Evolutionary conservation across 2,329 filamentous ascomycete genomes (phyloP).

Genomic region (Pseudopyricularia javanii): DNA sequence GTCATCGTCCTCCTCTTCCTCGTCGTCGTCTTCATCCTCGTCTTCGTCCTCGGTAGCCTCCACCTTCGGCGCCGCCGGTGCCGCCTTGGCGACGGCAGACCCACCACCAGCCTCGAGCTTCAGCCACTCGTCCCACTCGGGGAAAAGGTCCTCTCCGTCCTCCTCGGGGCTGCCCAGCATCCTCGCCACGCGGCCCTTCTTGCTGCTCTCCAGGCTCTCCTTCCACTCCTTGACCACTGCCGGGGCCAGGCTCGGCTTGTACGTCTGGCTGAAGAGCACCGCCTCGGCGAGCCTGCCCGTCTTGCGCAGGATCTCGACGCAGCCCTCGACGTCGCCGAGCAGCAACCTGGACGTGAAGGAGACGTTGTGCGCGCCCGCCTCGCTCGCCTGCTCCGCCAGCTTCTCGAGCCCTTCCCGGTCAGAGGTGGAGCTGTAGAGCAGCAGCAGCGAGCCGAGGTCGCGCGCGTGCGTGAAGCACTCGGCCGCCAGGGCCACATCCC

Average conservation of each 20-base stretch:
- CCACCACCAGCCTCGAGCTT: slow-evolving; percentile 64
- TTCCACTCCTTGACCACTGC: slow-evolving; percentile 71
- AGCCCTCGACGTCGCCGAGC: slow-evolving; percentile 68
- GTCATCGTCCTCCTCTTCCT: slow-evolving; percentile 4
- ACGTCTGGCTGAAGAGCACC: slow-evolving; percentile 86
- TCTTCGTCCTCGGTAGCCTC: slow-evolving; percentile 14
- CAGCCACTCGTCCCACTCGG: slow-evolving; percentile 90
- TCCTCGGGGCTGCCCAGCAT: slow-evolving; percentile 71
- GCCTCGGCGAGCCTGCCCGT: slow-evolving; percentile 77
- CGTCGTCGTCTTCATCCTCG: slow-evolving; percentile 11
- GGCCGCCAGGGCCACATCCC: slow-evolving; percentile 79
- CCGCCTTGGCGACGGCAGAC: slow-evolving; percentile 12
- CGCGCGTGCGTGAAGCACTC: slow-evolving; percentile 89
- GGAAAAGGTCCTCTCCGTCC: slow-evolving; percentile 73
- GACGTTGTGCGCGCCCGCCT: slow-evolving; percentile 75
- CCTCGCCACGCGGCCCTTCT: slow-evolving; percentile 76
- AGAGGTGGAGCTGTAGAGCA: slow-evolving; percentile 78
- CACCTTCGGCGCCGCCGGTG: slow-evolving; percentile 7
- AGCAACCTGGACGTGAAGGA: slow-evolving; percentile 88
- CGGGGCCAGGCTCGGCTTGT: slow-evolving; percentile 68
- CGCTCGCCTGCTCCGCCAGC: slow-evolving; percentile 57
- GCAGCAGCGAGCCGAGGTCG: slow-evolving; percentile 77
- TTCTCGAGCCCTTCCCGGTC: slow-evolving; percentile 62
- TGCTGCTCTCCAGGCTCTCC: slow-evolving; percentile 65
- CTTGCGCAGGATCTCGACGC: slow-evolving; percentile 65